phyloP scores from a whole-genome alignment of 345 rosid species.

The Brassica nigra region DNA sequence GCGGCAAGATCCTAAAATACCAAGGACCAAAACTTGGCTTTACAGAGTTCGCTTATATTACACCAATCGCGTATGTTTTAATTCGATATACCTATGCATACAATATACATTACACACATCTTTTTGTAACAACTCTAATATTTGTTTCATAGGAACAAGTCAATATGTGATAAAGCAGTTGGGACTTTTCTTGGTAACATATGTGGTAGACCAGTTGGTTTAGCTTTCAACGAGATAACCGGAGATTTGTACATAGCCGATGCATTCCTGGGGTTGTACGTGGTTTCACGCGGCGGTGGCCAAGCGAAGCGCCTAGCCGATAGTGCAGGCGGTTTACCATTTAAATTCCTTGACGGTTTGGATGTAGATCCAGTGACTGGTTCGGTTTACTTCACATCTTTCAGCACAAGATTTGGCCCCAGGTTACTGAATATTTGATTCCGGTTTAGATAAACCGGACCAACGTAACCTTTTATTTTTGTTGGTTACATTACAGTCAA shows the following conservation, averaged over 20 bases:
- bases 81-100: not conserved
- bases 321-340: constrained; percentile 27
- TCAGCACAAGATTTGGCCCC: constrained; percentile 41
- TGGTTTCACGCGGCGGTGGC: constrained; percentile 45
- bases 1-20: constrained; percentile 45
- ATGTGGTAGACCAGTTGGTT: constrained; percentile 53
- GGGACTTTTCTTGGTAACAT: constrained; percentile 30
- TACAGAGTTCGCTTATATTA: constrained; percentile 34
- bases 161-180: constrained; percentile 36
- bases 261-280: constrained; percentile 46
- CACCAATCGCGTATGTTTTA: constrained; percentile 35
- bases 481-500: not conserved
- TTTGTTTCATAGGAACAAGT: constrained; percentile 5
- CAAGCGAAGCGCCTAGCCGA: constrained; percentile 38
- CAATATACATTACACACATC: not conserved
- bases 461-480: not conserved
- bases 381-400: constrained; percentile 47
- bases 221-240: constrained; percentile 32
- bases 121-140: not conserved
- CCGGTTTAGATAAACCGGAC: not conserved
- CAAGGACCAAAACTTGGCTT: constrained; percentile 38
- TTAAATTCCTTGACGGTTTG: constrained; percentile 42
- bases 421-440: constrained; percentile 12
- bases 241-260: constrained; percentile 49
- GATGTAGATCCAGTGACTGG: constrained; percentile 43